Base-by-base conservation (phyloP, 768 basidiomycete species). In the Pisolithus microcarpus region DNA sequence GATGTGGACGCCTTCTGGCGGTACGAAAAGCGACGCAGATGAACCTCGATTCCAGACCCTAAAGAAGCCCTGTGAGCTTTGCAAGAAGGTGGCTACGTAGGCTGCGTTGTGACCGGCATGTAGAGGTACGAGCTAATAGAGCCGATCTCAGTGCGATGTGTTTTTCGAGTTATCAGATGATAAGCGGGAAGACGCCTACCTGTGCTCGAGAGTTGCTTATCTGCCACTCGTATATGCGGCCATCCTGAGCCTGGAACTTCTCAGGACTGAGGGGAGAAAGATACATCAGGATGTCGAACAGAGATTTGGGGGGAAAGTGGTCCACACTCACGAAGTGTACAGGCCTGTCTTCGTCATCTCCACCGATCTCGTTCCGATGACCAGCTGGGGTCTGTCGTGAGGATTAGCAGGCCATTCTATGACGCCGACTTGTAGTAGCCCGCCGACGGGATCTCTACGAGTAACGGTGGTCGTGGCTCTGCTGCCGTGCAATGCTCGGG, bases 61-160 rank as follows among this genome's bases (percentile, higher is more conserved):
- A n/a, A 56, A 53, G 9, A 51, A 52, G 1, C 58, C 51, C 2
- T 61, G 54, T 0, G 48, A 38, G 2, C 61, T 61, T 15, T 56
- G 54, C 13, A 65, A 38, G 46, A 63, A 66, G 8, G 67, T 65
- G n/a, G 65, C 66, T 11, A 65, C 49, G 45, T 53, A 63, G n/a
- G 62, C 52, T 2, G 51, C 18, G 7, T 55, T 50, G 2, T 42
- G 0, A 5, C 40, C 39, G 0, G 39, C 24, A 2, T 47, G 46
- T 1, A 68, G 36, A 5, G 62, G 65, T 3, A 66, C 65, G 5
- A 66, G 65, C 65, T 66, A 19, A 4, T 16, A 7, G 6, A 13
- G 31, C n/a, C 26, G 16, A 18, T 39, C 36, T 7, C 10, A 19
- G 11, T 42, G 40, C 23, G 24, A 10, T n/a, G 30, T 43, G 38